phyloP scores from a whole-genome alignment of 2,329 filamentous ascomycete genomes.

The Nothophoma quercina region DNA sequence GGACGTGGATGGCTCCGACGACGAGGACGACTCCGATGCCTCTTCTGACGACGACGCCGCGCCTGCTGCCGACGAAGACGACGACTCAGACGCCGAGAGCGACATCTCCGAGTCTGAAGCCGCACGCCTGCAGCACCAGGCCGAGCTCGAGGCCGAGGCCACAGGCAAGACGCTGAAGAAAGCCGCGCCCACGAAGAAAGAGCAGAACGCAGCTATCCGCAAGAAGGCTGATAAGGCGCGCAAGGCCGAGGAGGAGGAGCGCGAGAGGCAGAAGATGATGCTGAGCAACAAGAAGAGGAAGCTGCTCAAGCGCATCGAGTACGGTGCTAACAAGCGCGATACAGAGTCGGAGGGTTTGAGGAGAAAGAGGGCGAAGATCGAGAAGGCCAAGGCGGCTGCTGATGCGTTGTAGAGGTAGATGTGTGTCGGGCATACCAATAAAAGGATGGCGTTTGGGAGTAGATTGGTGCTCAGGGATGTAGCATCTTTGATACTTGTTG shows the following conservation, averaged over 20 bases:
- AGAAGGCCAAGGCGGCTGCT: conserved; percentile 60
- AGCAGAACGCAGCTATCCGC: conserved; percentile 73
- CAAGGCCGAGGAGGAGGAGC: conserved; percentile 78
- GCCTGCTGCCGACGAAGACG: conserved; percentile 53
- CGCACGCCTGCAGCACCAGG: conserved; percentile 76
- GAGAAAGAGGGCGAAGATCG: conserved; percentile 88
- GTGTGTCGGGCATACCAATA: background rate
- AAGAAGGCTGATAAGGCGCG: conserved; percentile 69
- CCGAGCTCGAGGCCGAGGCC: conserved; percentile 91
- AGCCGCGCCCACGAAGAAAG: conserved; percentile 53
- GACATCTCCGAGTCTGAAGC: conserved; percentile 63
- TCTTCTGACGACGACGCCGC: conserved; percentile 50
- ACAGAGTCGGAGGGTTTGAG: conserved; percentile 87
- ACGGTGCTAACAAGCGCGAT: conserved; percentile 92
- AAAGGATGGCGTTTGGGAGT: conserved; percentile 18
- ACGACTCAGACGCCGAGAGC: conserved; percentile 58
- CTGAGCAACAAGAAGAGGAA: conserved; percentile 97
- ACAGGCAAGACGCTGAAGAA: conserved; percentile 66
- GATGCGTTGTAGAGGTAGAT: conserved; percentile 28
- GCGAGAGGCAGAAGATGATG: conserved; percentile 97
- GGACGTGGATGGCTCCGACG: conserved; percentile 54
- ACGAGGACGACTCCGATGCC: conserved; percentile 56
- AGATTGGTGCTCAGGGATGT: background rate
- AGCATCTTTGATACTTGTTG: too few species aligned
- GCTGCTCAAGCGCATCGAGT: conserved; percentile 96